These are phyloP conservation scores for Eimeria tenella DNA, from an alignment of 169 alveolate species.

Conservation along the genomic window DNA sequence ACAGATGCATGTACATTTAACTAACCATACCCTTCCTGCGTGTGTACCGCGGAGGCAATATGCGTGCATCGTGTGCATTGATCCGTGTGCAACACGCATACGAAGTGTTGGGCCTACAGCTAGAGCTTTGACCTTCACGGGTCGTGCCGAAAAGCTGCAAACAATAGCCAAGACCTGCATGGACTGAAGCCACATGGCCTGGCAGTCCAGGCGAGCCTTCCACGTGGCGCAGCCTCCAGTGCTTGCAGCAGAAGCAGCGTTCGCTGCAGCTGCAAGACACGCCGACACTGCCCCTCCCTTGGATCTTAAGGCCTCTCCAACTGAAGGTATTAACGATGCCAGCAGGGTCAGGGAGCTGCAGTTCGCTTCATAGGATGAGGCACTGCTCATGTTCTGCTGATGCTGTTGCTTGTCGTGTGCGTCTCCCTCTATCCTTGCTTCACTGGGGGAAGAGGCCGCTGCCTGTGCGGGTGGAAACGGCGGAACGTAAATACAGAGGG, in stretches of 20 bases:
- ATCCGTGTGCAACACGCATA: not conserved
- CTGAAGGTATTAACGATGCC: not conserved
- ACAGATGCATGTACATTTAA: not conserved
- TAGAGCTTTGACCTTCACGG: constrained; percentile 75
- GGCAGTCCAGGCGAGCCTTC: constrained; percentile 55
- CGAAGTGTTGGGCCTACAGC: constrained; percentile 18
- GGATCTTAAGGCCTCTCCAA: constrained; percentile 29
- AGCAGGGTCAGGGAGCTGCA: constrained; percentile 21
- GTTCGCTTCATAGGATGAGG: constrained; percentile 57
- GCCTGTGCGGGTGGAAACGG: constrained; percentile 43
- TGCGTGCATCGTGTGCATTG: no score
- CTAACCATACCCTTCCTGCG: not conserved
- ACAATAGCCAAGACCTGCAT: constrained; percentile 74
- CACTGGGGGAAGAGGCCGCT: not conserved
- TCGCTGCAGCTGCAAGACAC: constrained; percentile 50
- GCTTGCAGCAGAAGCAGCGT: constrained; percentile 12
- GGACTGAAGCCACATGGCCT: constrained; percentile 75
- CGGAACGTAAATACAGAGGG: constrained; percentile 66
- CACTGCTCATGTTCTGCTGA: constrained; percentile 9
- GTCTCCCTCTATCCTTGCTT: constrained; percentile 29
- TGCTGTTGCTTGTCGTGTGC: constrained; percentile 20
- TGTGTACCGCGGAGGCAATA: no score
- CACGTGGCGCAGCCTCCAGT: not conserved
- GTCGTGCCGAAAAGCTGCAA: constrained; percentile 74
- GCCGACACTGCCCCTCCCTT: constrained; percentile 57